Conservation (phyloP, 2,329 filamentous ascomycete genomes). For the Xylariaceae sp. region DNA sequence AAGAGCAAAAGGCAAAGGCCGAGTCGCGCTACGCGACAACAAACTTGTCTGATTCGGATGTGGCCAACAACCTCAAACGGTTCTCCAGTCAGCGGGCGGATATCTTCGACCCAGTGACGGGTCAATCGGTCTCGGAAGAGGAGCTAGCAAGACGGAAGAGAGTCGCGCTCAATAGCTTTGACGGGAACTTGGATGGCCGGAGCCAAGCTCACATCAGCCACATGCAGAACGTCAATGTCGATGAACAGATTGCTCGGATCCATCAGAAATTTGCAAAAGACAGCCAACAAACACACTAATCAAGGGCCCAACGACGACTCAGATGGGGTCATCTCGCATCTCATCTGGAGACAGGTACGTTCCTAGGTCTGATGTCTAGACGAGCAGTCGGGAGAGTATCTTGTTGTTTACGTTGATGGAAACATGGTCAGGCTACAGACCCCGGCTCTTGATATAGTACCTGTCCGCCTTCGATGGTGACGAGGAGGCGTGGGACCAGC, state of each 20-base stretch:
- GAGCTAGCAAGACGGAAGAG: slow-evolving; percentile 72
- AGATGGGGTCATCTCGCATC: no score
- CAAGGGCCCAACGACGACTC: no score
- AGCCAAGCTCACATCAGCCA: slow-evolving; percentile 50
- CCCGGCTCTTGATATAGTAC: no score
- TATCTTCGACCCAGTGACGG: slow-evolving; percentile 73
- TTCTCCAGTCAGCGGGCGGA: slow-evolving; percentile 84
- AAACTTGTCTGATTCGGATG: slow-evolving; percentile 80
- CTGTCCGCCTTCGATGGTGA: no score
- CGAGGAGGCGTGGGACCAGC: no score
- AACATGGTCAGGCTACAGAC: no score
- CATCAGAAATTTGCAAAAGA: slow-evolving; percentile 50
- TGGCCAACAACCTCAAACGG: slow-evolving; percentile 93
- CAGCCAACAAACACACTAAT: slow-evolving; percentile 24
- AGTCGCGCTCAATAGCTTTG: slow-evolving; percentile 62
- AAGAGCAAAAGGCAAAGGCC: slow-evolving; percentile 87
- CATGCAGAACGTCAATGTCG: slow-evolving; percentile 69
- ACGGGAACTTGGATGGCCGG: slow-evolving; percentile 60
- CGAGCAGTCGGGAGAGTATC: no score
- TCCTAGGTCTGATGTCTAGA: no score
- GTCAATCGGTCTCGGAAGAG: slow-evolving; percentile 67
- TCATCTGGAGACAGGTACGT: no score
- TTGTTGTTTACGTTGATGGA: no score
- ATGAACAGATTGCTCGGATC: slow-evolving; percentile 74
- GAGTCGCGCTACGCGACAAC: slow-evolving; percentile 81